Base-by-base conservation (phyloP, 176 grass and related monocot species). In the Triticum timopheevii region DNA sequence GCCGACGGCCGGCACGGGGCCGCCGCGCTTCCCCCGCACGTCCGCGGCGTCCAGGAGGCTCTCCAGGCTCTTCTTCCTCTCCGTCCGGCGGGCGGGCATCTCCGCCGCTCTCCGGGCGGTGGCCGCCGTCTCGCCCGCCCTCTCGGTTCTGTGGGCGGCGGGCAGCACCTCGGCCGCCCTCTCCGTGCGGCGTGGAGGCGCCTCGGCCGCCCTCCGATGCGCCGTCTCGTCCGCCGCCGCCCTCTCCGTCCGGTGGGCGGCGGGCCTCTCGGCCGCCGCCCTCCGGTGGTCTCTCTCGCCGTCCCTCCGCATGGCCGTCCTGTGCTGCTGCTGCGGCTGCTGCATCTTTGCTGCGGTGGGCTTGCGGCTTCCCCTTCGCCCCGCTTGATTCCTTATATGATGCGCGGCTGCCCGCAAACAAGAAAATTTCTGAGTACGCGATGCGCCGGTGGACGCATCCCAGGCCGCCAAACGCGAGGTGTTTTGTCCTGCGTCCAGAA, bases 21-120 rank as follows among this genome's bases (percentile, higher is more conserved):
- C 34, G 13, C 69, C 17, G 7, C 61, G 83, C 78, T 42, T 78
- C 1, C 49, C 67, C 1, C 69, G 75, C 5, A 24, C 19, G 19
- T 95, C 56, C 0, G 80, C 10, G 5, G 59, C 75, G 36, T 86
- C 88, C 10, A 95, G 88, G 35, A 90, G 86, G 88, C 69, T 92
- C 83, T 95, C 93, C 4, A 95, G 80, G 83, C 93, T 86, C 42
- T 61, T 80, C 52, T 79, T 84, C 39, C 39, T 72, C 19, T 83
- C 74, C 1, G 66, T 80, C 33, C 58, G 35, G 61, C 47, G 86
- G 12, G 40, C 49, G 0, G 79, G 82, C n/a, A 90, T 13, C 52
- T 90, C 85, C 0, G 69, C 44, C 1, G 42, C 87, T 28, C 79
- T 85, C 13, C 78, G 27, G 15, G 35, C 8, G 44, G 40, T 52